A percentile compares a stretch with the other conserved stretches of the same genome.
Evolutionary conservation across 345 rosid genomes (phyloP).

Genomic region (Eucalyptus cloeziana): DNA sequence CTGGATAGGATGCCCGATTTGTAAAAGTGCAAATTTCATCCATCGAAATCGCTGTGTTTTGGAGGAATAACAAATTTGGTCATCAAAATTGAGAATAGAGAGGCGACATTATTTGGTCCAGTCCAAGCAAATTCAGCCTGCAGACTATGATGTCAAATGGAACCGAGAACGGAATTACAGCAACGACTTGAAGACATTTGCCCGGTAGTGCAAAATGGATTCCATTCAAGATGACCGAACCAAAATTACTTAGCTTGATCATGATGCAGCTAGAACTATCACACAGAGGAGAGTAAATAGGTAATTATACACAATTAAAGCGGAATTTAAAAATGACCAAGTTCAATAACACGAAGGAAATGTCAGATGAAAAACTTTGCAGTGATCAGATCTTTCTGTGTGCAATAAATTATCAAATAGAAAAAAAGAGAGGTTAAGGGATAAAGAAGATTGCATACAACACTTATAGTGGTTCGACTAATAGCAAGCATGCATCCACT

Average conservation of each 20-base stretch:
- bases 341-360: too few relatives aligned
- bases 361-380: accelerated
- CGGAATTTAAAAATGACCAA: too few relatives aligned
- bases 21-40: neutral
- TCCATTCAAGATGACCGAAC: neutral
- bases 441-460: too few relatives aligned
- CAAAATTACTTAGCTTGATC: neutral
- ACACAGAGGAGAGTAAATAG: too few relatives aligned
- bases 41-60: neutral
- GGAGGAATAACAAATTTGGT: neutral
- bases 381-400: accelerated
- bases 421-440: too few relatives aligned
- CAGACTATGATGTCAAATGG: neutral
- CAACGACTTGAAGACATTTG: neutral
- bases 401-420: too few relatives aligned
- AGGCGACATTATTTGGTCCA: neutral
- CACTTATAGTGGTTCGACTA: accelerated
- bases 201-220: neutral
- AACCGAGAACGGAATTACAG: accelerated
- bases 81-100: neutral
- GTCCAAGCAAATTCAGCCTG: neutral
- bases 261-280: too few relatives aligned
- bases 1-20: neutral
- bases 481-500: too few relatives aligned
- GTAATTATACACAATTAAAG: too few relatives aligned